Evolutionary conservation across 352 stramenopile genomes (phyloP).

Genomic region (Phytophthora pluvialis): DNA sequence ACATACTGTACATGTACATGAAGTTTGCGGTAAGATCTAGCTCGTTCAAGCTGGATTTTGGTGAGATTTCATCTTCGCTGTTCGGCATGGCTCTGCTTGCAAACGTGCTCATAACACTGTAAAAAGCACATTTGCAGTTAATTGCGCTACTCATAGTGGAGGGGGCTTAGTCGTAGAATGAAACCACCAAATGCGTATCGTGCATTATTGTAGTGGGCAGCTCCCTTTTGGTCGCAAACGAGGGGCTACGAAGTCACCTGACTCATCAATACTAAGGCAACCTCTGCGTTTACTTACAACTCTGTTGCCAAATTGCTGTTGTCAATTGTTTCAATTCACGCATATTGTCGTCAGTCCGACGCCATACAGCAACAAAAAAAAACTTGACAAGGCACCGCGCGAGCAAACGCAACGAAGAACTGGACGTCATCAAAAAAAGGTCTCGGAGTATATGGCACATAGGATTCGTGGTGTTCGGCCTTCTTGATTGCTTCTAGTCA

Average conservation of each 20-base stretch:
- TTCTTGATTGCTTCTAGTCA: background rate
- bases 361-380: slow-evolving; percentile 1
- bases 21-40: too few species aligned
- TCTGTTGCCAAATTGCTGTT: slow-evolving; percentile 5
- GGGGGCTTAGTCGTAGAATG: too few species aligned
- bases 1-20: too few species aligned
- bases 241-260: background rate
- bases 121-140: too few species aligned
- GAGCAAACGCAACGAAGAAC: background rate
- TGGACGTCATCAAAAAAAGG: slow-evolving; percentile 1
- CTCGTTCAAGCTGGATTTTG: too few species aligned
- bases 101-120: too few species aligned
- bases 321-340: slow-evolving; percentile 12
- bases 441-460: slow-evolving; percentile 6
- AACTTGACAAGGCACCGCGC: background rate
- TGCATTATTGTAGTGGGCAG: too few species aligned
- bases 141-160: too few species aligned
- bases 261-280: background rate
- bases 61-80: too few species aligned
- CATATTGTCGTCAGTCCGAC: slow-evolving; percentile 9
- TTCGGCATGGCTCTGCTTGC: too few species aligned
- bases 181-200: too few species aligned
- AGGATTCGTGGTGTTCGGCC: background rate
- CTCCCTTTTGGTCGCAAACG: background rate
- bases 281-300: too few species aligned